Percentiles rank a stretch among this genome's conserved stretches.
phyloP scores from a whole-genome alignment of 306 rosid genomes.

The Dryas octopetala region DNA sequence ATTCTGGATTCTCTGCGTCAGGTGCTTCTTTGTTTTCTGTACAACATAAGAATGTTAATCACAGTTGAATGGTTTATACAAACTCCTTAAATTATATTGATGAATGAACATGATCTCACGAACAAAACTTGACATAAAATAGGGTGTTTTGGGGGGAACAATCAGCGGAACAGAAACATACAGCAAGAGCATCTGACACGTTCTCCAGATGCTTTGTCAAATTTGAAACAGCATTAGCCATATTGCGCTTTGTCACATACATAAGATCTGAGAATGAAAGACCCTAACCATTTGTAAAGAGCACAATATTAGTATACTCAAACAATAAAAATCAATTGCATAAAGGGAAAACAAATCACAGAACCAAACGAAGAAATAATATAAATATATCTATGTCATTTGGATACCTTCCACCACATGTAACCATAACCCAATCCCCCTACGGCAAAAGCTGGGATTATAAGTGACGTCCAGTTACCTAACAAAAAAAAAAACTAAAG shows the following conservation, averaged over 20 bases:
- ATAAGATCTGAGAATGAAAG: slow-evolving; percentile 82
- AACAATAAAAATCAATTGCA: not conserved
- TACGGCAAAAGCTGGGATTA: slow-evolving; percentile 75
- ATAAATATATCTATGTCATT: slow-evolving; percentile 5
- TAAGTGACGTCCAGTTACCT: slow-evolving; percentile 71
- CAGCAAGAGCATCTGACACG: slow-evolving; percentile 82
- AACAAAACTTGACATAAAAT: not conserved
- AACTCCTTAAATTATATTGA: slow-evolving; percentile 3
- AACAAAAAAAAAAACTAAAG: slow-evolving; percentile 19
- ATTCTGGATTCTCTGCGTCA: slow-evolving; percentile 85
- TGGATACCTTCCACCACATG: slow-evolving; percentile 95
- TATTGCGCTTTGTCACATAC: slow-evolving; percentile 87
- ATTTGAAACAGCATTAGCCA: slow-evolving; percentile 85
- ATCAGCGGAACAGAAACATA: slow-evolving; percentile 43
- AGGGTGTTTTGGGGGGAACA: not conserved
- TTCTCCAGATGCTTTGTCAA: slow-evolving; percentile 80
- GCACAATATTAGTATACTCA: slow-evolving; percentile 11
- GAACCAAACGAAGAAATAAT: slow-evolving; percentile 6
- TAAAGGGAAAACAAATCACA: slow-evolving; percentile 8
- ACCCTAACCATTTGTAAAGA: slow-evolving; percentile 55
- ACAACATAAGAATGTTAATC: slow-evolving; percentile 31
- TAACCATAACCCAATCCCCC: slow-evolving; percentile 91
- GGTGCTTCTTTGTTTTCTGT: slow-evolving; percentile 93
- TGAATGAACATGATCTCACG: not conserved
- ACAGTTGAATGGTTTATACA: not conserved